Evolutionary conservation across 805 yeast species (phyloP), one percentile per base, ranked within the genome.

Genomic region (Jamesozyma piceae): DNA sequence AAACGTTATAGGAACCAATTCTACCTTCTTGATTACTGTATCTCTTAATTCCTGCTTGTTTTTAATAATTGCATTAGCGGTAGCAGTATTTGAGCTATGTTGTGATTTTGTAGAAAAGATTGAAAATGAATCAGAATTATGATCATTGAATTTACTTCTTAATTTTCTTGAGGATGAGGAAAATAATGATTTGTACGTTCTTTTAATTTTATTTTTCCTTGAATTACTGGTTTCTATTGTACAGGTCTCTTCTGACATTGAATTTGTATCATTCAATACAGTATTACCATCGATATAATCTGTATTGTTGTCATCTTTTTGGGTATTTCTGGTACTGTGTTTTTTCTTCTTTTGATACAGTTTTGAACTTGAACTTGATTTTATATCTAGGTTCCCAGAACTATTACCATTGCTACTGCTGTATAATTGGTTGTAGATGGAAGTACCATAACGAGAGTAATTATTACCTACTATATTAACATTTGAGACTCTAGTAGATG

Each of bases 381-480:
- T n/a, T n/a, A n/a, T n/a, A n/a, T n/a, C n/a, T n/a, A n/a, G n/a
- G n/a, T n/a, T n/a, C n/a, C n/a, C n/a, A n/a, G n/a, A n/a, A n/a
- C n/a, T n/a, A n/a, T n/a, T n/a, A n/a, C n/a, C n/a, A n/a, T n/a
- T n/a, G n/a, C n/a, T n/a, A n/a, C 37, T 41, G 10, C 40, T 46
- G 32, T 57, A 60, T 28, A 55, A 43, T 28, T 49, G 48, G 28
- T 54, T 49, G 37, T 54, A 54, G 3, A 65, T 62, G 1, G 69
- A 65, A 5, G 62, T 62, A 5, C 71, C 71, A 43, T 67, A 67
- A 21, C 62, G 57, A 17, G 62, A 58, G 46, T 67, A 67, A 49
- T 65, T 58, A 28, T 56, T 50, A 47, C 62, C 61, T 38, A 64
- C 65, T 13, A 67, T 61, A 46, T 61, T 56, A 32, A 66, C 57